A percentile compares a stretch with the other conserved stretches of the same genome.
Evolutionary conservation across 441 rosid genomes (phyloP).

Genomic region (Melastoma candidum): DNA sequence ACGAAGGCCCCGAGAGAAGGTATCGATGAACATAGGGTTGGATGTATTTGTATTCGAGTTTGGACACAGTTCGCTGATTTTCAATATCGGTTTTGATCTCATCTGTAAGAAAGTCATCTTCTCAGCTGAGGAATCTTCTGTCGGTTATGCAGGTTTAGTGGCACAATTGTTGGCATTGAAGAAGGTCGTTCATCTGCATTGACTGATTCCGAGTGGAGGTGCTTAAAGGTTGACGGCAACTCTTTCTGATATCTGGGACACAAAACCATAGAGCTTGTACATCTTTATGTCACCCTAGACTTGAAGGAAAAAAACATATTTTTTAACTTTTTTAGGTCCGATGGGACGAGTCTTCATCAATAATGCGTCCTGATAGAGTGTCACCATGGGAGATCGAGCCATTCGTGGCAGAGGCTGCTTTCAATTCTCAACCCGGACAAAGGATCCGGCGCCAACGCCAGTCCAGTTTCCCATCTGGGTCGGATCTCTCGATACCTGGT

Average conservation of each 20-base stretch:
- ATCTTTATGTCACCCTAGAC: not conserved
- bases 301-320: not conserved
- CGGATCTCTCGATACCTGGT: slow-evolving; percentile 57
- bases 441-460: slow-evolving; percentile 78
- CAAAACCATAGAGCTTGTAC: not conserved
- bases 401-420: slow-evolving; percentile 33
- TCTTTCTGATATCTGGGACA: not conserved
- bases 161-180: slow-evolving; percentile 92
- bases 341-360: slow-evolving; percentile 85
- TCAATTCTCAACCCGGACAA: slow-evolving; percentile 59
- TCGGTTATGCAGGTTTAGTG: slow-evolving; percentile 72
- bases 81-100: not conserved
- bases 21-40: slow-evolving; percentile 18
- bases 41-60: not conserved
- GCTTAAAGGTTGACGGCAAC: slow-evolving; percentile 62
- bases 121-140: slow-evolving; percentile 7
- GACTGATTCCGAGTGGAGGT: slow-evolving; percentile 97
- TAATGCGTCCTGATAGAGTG: slow-evolving; percentile 87
- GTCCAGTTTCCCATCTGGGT: slow-evolving; percentile 49
- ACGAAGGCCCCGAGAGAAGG: slow-evolving; percentile 98
- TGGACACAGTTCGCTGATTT: not conserved
- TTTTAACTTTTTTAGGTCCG: slow-evolving; percentile 42
- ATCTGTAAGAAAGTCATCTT: not conserved
- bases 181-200: slow-evolving; percentile 65
- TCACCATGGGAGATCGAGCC: slow-evolving; percentile 99